Conservation (phyloP, 140 eudicot genomes). For the Anethum foeniculum region DNA sequence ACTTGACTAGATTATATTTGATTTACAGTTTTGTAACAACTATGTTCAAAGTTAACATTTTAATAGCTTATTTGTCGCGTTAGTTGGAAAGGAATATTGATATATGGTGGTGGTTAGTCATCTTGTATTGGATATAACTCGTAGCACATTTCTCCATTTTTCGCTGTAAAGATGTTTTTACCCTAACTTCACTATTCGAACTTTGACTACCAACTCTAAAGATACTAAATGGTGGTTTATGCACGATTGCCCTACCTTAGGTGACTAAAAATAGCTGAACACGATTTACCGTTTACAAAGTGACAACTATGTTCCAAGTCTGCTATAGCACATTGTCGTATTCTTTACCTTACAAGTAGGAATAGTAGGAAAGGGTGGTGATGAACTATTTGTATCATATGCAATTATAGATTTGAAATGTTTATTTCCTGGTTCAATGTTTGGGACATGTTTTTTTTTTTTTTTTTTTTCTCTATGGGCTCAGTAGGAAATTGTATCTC, state of each 20-base stretch:
- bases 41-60: background rate
- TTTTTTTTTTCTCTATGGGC: background rate
- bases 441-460: background rate
- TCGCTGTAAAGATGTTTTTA: background rate
- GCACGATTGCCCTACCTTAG: background rate
- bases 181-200: background rate
- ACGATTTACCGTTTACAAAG: background rate
- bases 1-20: background rate
- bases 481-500: background rate
- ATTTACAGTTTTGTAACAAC: background rate
- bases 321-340: background rate
- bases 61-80: background rate
- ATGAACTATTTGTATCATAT: background rate
- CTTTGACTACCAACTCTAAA: background rate
- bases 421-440: background rate
- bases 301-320: background rate
- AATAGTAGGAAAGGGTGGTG: background rate
- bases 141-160: background rate
- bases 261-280: background rate
- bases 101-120: background rate
- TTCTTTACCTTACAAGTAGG: background rate
- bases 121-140: background rate
- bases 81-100: background rate
- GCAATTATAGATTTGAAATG: background rate
- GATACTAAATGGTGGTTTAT: background rate